phyloP scores from a whole-genome alignment of 2,329 filamentous ascomycete genomes.

The Corniculantispora saksenae region DNA sequence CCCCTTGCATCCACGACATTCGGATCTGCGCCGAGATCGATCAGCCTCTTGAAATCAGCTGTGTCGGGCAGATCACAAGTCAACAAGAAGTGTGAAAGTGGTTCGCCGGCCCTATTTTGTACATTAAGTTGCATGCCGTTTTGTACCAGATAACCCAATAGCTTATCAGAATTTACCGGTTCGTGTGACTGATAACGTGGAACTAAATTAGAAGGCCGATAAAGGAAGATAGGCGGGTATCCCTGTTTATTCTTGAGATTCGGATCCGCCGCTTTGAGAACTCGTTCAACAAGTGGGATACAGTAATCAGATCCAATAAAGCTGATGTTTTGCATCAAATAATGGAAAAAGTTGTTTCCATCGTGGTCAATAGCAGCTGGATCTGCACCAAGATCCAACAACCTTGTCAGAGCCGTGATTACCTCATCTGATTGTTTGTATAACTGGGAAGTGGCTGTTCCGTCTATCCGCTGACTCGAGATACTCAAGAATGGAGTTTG shows the following conservation, averaged over 20 bases:
- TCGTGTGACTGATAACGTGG: no score
- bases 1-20: not conserved
- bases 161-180: no score
- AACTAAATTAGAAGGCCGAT: not conserved
- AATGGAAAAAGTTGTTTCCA: conserved; percentile 26
- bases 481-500: not conserved
- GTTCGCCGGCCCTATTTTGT: not conserved
- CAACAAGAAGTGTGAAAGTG: not conserved
- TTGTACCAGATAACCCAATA: no score
- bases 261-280: not conserved
- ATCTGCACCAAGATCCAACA: conserved; percentile 23
- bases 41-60: not conserved
- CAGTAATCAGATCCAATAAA: not conserved
- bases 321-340: not conserved
- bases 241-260: not conserved
- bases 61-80: not conserved
- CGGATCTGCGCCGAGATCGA: not conserved
- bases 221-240: not conserved
- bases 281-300: not conserved
- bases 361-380: conserved; percentile 22
- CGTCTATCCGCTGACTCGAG: not conserved
- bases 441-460: no score
- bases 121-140: not conserved
- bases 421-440: not conserved
- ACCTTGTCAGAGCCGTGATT: not conserved